Conservation (phyloP, 1,284 basidiomycete genomes). For the Trichosporon faecale region DNA sequence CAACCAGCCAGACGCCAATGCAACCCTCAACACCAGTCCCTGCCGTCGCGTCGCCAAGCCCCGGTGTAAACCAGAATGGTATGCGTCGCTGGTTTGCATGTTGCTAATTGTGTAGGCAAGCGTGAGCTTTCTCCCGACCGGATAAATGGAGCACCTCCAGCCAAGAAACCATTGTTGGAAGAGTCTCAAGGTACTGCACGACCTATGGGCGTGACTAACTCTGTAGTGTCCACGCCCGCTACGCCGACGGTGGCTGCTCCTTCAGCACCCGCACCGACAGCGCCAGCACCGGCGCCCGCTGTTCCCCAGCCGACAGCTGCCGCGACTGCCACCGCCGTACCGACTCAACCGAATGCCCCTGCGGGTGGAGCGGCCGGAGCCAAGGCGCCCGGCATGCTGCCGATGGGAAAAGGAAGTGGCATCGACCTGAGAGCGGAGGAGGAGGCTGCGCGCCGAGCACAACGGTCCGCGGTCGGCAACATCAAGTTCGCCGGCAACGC, state of each 20-base stretch:
- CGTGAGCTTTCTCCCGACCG: constrained; percentile 23
- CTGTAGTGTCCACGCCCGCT: background rate
- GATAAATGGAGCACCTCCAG: constrained; percentile 12
- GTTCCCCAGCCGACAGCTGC: background rate
- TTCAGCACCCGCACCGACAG: background rate
- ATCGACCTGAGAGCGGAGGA: constrained; percentile 43
- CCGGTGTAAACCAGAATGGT: constrained; percentile 23
- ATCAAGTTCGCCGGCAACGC: constrained; percentile 25
- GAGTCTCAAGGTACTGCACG: background rate
- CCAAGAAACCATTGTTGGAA: constrained; percentile 14
- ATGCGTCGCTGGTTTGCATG: background rate
- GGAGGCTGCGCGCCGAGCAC: constrained; percentile 37
- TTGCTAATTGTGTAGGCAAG: constrained; percentile 18
- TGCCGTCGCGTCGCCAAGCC: background rate
- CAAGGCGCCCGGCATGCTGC: background rate
- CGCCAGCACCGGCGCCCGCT: background rate
- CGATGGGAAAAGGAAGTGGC: constrained; percentile 26
- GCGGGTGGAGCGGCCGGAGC: background rate
- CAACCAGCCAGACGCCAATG: constrained; percentile 1
- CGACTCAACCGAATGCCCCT: background rate
- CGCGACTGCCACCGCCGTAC: background rate
- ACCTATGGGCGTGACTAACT: background rate
- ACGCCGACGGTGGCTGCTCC: background rate
- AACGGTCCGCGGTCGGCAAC: constrained; percentile 23
- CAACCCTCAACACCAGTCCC: background rate